These are phyloP conservation scores for Histomonas meleagridis DNA, from an alignment of 208 protist species.

Conservation along the genomic window DNA sequence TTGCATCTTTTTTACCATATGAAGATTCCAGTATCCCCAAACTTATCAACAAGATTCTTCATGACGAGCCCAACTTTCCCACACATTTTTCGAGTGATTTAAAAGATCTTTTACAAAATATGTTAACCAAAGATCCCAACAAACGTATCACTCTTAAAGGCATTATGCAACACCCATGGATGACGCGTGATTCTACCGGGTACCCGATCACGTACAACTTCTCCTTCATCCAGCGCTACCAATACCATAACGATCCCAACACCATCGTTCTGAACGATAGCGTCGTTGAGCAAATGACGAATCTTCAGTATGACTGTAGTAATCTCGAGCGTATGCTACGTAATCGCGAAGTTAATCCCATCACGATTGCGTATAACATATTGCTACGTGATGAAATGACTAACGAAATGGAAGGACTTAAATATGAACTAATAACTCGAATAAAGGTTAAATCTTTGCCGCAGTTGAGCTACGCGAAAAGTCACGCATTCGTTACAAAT, in stretches of 20 bases:
- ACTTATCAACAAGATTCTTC: background rate
- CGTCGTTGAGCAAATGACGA: background rate
- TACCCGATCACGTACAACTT: background rate
- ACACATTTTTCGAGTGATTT: background rate
- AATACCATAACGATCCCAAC: background rate
- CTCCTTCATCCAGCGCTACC: background rate
- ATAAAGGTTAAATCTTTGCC: background rate
- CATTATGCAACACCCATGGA: background rate
- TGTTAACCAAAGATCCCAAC: conserved; percentile 14
- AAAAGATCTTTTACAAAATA: background rate
- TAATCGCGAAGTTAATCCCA: background rate
- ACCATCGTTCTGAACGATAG: background rate
- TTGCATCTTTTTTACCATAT: conserved; percentile 3
- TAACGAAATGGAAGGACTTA: background rate
- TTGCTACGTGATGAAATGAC: background rate
- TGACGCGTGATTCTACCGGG: background rate
- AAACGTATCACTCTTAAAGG: conserved; percentile 17
- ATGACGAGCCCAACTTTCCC: background rate
- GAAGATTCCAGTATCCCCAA: background rate
- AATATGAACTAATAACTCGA: background rate
- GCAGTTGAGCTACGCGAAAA: background rate
- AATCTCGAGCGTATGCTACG: background rate
- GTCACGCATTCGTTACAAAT: background rate
- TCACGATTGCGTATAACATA: background rate
- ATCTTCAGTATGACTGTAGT: background rate